Evolutionary conservation across 192 early-diverging fungal species (phyloP), one percentile per base, ranked within the genome.

Genomic region (Chytriomyces hyalinus): DNA sequence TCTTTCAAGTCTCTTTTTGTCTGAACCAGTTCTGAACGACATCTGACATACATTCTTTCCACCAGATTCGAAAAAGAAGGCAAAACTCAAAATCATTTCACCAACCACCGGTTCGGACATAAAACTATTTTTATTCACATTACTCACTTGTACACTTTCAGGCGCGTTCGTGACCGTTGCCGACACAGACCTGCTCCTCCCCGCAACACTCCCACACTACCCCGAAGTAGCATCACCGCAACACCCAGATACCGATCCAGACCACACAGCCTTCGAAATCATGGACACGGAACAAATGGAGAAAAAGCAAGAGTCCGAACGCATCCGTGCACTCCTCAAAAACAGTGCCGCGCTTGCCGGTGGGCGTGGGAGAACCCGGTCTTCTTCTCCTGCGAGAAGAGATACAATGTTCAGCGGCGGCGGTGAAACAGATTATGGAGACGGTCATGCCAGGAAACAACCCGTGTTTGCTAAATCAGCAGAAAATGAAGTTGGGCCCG

Each of bases 241-340:
- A 17, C 11, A 9, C 13, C 45, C 66, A 9, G 47, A 9, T 26
- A 67, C 17, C 26, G 8, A 10, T 43, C 15, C 9, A 47, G 26
- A 67, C 13, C 7, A 8, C 8, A 15, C 13, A 9, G 66, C 47
- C 28, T 47, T 24, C 63, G 63, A 65, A 65, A 65, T n/a, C 10
- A 17, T 22, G 15, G 63, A n/a, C 10, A 28, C 11, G 0, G 28
- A 65, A 3, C 28, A 36, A 26, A 17, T 22, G 63, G 71, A 61
- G 15, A 73, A 77, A 45, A 63, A 73, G 63, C 69, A 78, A 20
- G 77, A 78, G 17, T 44, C 45, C 26, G 77, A 73, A 3, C 59
- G 62, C 7, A 72, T 68, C 10, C 68, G 77, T 8, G 69, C 68
- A 6, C 49, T 78, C 8, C 20, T 78, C 11, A 20, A 61, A 13